Base-by-base conservation (phyloP, 2,329 filamentous ascomycete species). In the Curvularia spicifera region DNA sequence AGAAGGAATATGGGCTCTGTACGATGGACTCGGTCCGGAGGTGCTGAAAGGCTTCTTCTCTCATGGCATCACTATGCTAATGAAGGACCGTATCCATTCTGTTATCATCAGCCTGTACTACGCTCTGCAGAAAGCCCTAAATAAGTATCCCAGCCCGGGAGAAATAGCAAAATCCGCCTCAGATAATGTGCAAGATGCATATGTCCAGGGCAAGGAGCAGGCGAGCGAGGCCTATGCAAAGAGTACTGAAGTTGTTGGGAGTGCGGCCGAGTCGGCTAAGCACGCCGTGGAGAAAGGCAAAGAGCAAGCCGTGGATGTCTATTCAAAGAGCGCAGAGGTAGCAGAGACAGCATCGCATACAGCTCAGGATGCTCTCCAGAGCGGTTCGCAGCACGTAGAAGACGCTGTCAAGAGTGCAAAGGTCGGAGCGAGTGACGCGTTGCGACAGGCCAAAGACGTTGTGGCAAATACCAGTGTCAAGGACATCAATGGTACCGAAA, bases 51-150 rank as follows among this genome's bases (percentile, higher is more conserved):
- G 90, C 0, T 96, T 96, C 78, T 88, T 97, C 69, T 88, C 87
- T 22, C 92, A 97, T 69, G 93, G 93, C 0, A 84, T 93, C 51
- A 94, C 92, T 0, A 96, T 96, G 91, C 80, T 94, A 53, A 87
- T 91, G 57, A 97, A 97, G 77, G 91, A 94, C 55, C 79, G 85
- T 5, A 85, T 95, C 8, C 91, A 96, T 73, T 82, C 85, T 28
- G 75, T 88, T 15, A 85, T 96, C 55, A 85, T 96, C 58, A 85
- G 86, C 62, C 68, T 89, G 4, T 96, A 94, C 77, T 90, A 91
- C 65, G 70, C 87, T 6, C 71, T 89, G 1, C 76, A 90, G n/a
- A 78, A 78, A 56, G 61, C 76, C n/a, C 73, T 79, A 59, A 73
- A 76, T 64, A 68, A 73, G 52, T 82, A 74, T 45, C 75, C 77